Evolutionary conservation across 805 yeast species (phyloP), one percentile per base, ranked within the genome.

Genomic region (Wickerhamomyces kurtzmanii): DNA sequence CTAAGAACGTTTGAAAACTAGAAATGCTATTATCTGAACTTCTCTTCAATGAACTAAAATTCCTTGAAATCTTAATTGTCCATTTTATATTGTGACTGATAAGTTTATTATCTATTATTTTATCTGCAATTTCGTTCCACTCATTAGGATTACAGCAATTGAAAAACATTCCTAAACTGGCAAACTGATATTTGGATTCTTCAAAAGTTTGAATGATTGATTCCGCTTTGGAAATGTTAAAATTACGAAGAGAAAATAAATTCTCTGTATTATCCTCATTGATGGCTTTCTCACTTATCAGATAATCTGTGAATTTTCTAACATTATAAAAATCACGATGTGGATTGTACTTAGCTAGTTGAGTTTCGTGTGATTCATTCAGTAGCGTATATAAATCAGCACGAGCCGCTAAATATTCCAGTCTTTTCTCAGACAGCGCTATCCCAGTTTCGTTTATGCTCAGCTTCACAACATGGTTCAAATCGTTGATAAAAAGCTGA

Each of bases 271-370:
- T n/a, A n/a, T n/a, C n/a, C n/a, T n/a, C n/a, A n/a, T n/a, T n/a
- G n/a, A n/a, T n/a, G n/a, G n/a, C n/a, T n/a, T n/a, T n/a, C n/a
- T n/a, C n/a, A n/a, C n/a, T n/a, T n/a, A n/a, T n/a, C n/a, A n/a
- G n/a, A n/a, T n/a, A n/a, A n/a, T n/a, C n/a, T n/a, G n/a, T n/a
- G n/a, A n/a, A 12, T 36, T 62, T 62, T 37, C 67, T 45, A 11
- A 54, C 61, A 30, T 61, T 61, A 31, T 61, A 61, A 26, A 61
- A 60, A 42, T 61, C 65, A 22, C 64, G 38, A 27, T 59, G 59
- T 10, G 65, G 64, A 14, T 58, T 58, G 23, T 50, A 31, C 28
- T 55, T 58, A 13, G 58, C 51, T 22, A 53, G 44, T n/a, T 45
- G 34, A 1, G 46, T 50, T 36, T 58, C 64, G 13, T 49, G 38